Conservation (phyloP, 2,329 filamentous ascomycete species). For the Lecanoromycetidae sp. region DNA sequence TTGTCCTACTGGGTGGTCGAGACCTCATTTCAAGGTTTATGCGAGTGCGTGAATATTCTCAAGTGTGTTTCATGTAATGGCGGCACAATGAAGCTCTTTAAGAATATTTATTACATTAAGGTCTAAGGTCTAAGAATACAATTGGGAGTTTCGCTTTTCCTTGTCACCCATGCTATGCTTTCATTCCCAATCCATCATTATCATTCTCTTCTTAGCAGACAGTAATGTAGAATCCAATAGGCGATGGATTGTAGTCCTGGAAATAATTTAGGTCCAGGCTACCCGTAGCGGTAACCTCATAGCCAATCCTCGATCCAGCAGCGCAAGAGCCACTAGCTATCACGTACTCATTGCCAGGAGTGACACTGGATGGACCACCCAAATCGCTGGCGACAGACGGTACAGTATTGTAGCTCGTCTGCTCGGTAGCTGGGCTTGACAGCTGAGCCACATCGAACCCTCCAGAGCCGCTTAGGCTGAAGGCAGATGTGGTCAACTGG, state of each 20-base stretch:
- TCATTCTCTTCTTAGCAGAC: constrained; percentile 25
- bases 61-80: too few species aligned
- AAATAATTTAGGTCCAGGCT: constrained; percentile 47
- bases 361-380: constrained; percentile 32
- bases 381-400: constrained; percentile 36
- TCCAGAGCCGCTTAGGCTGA: constrained; percentile 43
- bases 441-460: constrained; percentile 43
- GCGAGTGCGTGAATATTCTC: too few species aligned
- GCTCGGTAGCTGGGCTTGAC: constrained; percentile 31
- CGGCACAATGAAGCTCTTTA: too few species aligned
- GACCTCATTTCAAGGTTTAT: too few species aligned
- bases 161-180: background rate
- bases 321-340: constrained; percentile 45
- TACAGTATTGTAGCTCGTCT: constrained; percentile 44
- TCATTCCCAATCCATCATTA: background rate
- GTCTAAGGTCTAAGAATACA: constrained; percentile 3
- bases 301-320: constrained; percentile 40
- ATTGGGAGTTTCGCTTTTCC: background rate
- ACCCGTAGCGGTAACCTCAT: constrained; percentile 40
- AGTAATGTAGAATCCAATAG: constrained; percentile 34
- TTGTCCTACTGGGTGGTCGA: too few species aligned
- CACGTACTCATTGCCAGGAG: constrained; percentile 43
- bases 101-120: constrained; percentile 3
- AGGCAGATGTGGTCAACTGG: constrained; percentile 49
- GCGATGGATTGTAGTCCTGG: constrained; percentile 48